Evolutionary conservation across 139 green algal species (phyloP).

Genomic region (Micromonas commoda): DNA sequence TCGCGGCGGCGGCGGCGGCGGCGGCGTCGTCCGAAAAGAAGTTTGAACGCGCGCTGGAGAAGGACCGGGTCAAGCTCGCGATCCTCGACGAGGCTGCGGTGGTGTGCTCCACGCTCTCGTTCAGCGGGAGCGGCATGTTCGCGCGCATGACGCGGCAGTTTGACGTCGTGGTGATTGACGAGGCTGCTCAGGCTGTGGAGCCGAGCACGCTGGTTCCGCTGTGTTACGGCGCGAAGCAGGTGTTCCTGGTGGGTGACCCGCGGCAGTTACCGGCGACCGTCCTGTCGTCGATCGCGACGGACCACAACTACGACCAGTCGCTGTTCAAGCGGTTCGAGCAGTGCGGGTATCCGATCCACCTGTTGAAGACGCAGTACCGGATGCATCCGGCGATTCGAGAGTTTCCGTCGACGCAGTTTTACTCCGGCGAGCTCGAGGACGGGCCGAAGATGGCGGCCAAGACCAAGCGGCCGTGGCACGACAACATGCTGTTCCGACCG

Average conservation of each 20-base stretch:
- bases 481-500: neutral
- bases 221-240: slow-evolving; percentile 25
- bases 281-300: slow-evolving; percentile 32
- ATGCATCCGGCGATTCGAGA: slow-evolving; percentile 46
- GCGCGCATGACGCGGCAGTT: slow-evolving; percentile 41
- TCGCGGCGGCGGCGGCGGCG: neutral
- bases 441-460: slow-evolving; percentile 26
- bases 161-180: slow-evolving; percentile 52
- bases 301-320: slow-evolving; percentile 37
- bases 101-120: slow-evolving; percentile 38
- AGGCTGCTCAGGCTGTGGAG: slow-evolving; percentile 47
- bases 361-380: slow-evolving; percentile 46
- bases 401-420: slow-evolving; percentile 46
- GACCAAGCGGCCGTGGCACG: slow-evolving; percentile 41
- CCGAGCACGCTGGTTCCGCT: slow-evolving; percentile 40
- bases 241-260: slow-evolving; percentile 44
- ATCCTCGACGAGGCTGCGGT: slow-evolving; percentile 46
- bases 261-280: slow-evolving; percentile 49
- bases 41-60: slow-evolving; percentile 25
- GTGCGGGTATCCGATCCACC: slow-evolving; percentile 33
- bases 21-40: neutral
- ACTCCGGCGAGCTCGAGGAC: slow-evolving; percentile 40
- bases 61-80: slow-evolving; percentile 32
- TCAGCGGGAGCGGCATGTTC: slow-evolving; percentile 40
- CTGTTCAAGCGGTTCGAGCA: slow-evolving; percentile 40